Conservation (phyloP, 352 stramenopile species). For the Blastocystis sp. region DNA sequence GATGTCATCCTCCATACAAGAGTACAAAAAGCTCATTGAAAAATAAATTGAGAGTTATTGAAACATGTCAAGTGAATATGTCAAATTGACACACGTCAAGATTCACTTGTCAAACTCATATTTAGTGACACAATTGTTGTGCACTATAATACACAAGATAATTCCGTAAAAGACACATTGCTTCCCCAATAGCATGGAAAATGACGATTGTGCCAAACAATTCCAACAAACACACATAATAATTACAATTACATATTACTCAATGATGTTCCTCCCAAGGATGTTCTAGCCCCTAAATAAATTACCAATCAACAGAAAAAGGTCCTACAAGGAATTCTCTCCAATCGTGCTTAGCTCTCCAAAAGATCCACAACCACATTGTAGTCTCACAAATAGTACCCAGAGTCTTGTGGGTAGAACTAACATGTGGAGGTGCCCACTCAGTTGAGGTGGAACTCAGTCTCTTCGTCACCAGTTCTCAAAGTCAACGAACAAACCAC, state of each 20-base stretch:
- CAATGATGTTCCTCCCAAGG: constrained; percentile 48
- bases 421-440: constrained; percentile 30
- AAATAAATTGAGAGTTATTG: background rate
- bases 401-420: constrained; percentile 12
- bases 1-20: background rate
- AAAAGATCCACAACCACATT: constrained; percentile 62
- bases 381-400: constrained; percentile 36
- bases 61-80: background rate
- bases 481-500: background rate
- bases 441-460: constrained; percentile 1
- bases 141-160: too few relatives aligned
- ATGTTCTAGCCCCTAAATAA: constrained; percentile 46
- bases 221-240: constrained; percentile 6
- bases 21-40: background rate
- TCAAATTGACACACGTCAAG: background rate
- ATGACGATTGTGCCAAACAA: too few relatives aligned
- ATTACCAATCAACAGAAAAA: background rate
- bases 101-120: background rate
- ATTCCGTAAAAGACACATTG: too few relatives aligned
- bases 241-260: background rate
- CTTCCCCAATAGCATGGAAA: too few relatives aligned
- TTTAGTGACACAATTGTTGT: background rate
- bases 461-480: constrained; percentile 13
- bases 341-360: constrained; percentile 58
- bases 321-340: constrained; percentile 59